Evolutionary conservation across 331 rosid genomes (phyloP).

Genomic region (Saraca asoca): DNA sequence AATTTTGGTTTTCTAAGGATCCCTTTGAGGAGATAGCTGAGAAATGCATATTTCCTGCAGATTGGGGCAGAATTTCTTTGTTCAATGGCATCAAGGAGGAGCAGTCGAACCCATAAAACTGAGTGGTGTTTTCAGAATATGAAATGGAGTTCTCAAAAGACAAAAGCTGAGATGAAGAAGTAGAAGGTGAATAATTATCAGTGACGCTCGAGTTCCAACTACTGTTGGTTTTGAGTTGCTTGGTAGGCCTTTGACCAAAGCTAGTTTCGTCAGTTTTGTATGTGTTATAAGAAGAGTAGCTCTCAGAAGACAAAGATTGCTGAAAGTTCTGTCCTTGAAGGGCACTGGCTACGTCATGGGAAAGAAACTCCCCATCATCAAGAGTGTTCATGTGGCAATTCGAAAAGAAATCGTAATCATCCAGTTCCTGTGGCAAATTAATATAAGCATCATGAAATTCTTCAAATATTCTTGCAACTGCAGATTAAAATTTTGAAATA

Average conservation of each 20-base stretch:
- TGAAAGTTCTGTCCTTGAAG: constrained; percentile 10
- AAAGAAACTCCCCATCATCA: constrained; percentile 23
- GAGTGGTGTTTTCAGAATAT: constrained; percentile 24
- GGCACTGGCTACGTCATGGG: constrained; percentile 38
- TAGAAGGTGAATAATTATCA: constrained; percentile 25
- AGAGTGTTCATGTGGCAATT: constrained; percentile 23
- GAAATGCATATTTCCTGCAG: constrained; percentile 10
- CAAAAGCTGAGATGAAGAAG: constrained; percentile 40
- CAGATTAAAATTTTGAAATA: not conserved
- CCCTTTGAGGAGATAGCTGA: constrained; percentile 30
- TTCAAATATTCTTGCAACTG: too few species aligned
- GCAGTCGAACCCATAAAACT: constrained; percentile 27
- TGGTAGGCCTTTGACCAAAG: constrained; percentile 21
- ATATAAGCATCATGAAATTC: too few species aligned
- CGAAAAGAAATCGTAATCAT: constrained; percentile 31
- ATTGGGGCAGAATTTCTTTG: not conserved
- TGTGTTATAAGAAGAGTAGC: not conserved
- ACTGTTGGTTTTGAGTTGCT: constrained; percentile 3
- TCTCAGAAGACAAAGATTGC: constrained; percentile 29
- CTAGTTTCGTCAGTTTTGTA: constrained; percentile 26
- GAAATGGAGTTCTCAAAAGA: constrained; percentile 42
- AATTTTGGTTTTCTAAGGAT: constrained; percentile 30
- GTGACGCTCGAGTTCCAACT: constrained; percentile 19
- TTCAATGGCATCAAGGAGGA: constrained; percentile 20
- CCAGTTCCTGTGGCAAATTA: constrained; percentile 24